These are phyloP conservation scores for Hymenoscyphus occultus DNA, from an alignment of 2,329 filamentous ascomycete species.

Conservation along the genomic window DNA sequence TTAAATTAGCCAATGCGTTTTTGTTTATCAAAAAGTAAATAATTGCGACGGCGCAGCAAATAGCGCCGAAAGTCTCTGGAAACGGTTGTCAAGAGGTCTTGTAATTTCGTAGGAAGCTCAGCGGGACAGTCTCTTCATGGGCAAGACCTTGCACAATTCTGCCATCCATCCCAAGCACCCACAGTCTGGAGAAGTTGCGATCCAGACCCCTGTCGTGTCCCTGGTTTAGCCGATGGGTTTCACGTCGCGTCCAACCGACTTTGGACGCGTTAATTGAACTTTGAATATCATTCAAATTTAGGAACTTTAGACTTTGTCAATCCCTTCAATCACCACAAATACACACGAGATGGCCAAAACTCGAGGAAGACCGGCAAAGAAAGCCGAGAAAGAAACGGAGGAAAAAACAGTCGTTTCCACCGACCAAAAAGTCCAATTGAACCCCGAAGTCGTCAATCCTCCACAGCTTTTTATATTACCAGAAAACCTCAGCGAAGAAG, in stretches of 20 bases:
- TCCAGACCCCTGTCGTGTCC: background rate
- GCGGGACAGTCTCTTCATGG: background rate
- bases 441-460: conserved; percentile 39
- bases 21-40: conserved; percentile 3
- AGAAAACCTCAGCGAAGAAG: conserved; percentile 48
- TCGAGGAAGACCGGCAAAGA: conserved; percentile 29
- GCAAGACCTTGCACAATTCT: background rate
- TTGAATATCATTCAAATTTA: background rate
- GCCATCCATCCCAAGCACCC: background rate
- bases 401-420: conserved; percentile 29
- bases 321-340: background rate
- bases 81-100: background rate
- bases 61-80: background rate
- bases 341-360: conserved; percentile 29
- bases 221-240: conserved; percentile 1
- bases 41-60: background rate
- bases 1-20: background rate
- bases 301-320: background rate
- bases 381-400: conserved; percentile 21
- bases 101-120: background rate
- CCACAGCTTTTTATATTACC: conserved; percentile 61
- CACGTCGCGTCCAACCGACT: background rate
- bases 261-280: background rate
- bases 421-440: conserved; percentile 33
- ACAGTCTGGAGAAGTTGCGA: conserved; percentile 1